Evolutionary conservation across 2,329 filamentous ascomycete genomes (phyloP).

Genomic region (Aspergillus candidus): DNA sequence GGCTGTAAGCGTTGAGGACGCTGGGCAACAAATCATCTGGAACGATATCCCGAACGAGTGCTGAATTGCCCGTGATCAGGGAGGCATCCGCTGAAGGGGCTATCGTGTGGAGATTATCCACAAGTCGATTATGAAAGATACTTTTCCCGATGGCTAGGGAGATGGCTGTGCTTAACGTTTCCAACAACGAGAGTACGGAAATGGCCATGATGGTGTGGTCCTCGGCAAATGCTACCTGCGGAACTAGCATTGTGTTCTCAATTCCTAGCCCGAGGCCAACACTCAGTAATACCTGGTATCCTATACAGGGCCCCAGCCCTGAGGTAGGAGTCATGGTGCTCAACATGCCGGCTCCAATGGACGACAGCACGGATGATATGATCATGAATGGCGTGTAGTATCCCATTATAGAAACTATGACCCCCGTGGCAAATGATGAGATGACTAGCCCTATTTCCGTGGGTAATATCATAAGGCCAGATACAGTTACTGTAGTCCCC

Average conservation of each 20-base stretch:
- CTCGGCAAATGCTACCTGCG: slow-evolving; percentile 21
- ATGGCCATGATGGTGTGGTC: slow-evolving; percentile 24
- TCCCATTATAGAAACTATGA: slow-evolving; percentile 13
- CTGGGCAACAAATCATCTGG: too few relatives aligned
- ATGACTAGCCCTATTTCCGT: slow-evolving; percentile 17
- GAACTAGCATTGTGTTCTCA: slow-evolving; percentile 22
- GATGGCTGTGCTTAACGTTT: slow-evolving; percentile 25
- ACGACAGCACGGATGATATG: slow-evolving; percentile 13
- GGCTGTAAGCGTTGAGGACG: too few relatives aligned
- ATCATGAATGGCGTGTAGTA: slow-evolving; percentile 29
- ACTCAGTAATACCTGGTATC: slow-evolving; percentile 25
- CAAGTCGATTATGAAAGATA: slow-evolving; percentile 13
- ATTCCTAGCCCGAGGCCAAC: slow-evolving; percentile 22
- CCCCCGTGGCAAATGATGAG: slow-evolving; percentile 14
- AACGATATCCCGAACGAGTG: too few relatives aligned
- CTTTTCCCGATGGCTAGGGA: slow-evolving; percentile 28
- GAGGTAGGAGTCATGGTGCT: slow-evolving; percentile 20
- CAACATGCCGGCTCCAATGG: slow-evolving; percentile 22
- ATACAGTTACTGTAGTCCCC: slow-evolving; percentile 17
- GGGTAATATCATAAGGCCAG: slow-evolving; percentile 22
- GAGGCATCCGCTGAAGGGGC: too few relatives aligned
- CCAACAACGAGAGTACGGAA: slow-evolving; percentile 21
- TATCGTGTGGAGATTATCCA: too few relatives aligned
- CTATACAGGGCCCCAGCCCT: slow-evolving; percentile 21
- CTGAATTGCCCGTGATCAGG: too few relatives aligned